Conservation (phyloP, 495 filamentous ascomycete species). For the Hypomontagnella monticulosa region DNA sequence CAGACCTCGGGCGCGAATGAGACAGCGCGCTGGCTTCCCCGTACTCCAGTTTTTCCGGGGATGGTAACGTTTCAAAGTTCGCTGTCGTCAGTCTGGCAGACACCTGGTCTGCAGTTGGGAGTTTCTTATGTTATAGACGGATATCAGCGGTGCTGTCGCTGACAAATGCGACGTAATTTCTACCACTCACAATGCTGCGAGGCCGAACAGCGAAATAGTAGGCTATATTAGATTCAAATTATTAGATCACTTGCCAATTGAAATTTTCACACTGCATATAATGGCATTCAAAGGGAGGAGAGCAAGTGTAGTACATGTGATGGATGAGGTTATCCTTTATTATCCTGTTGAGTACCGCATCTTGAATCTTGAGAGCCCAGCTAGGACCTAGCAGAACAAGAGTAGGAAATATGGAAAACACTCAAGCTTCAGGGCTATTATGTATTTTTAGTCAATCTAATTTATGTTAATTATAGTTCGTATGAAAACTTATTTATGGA, state of each 20-base stretch:
- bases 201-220: background rate
- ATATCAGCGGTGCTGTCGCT: slow-evolving; percentile 7
- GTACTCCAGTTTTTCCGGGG: slow-evolving; percentile 2
- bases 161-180: background rate
- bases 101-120: background rate
- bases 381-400: no score
- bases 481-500: no score
- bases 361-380: no score
- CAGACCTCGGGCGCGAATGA: slow-evolving; percentile 9
- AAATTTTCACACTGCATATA: background rate
- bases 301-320: no score
- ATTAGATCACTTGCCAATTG: background rate
- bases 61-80: slow-evolving; percentile 2
- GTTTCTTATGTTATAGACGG: slow-evolving; percentile 11
- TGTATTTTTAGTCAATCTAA: no score
- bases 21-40: background rate
- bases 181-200: background rate
- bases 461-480: no score
- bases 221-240: background rate
- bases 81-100: slow-evolving; percentile 1
- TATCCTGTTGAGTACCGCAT: no score
- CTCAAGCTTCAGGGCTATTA: no score
- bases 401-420: no score
- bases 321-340: no score
- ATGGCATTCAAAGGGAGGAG: no score